A percentile compares a stretch with the other conserved stretches of the same genome.
Evolutionary conservation across 257 asterid species (phyloP).

Genomic region (Scutellaria barbata): DNA sequence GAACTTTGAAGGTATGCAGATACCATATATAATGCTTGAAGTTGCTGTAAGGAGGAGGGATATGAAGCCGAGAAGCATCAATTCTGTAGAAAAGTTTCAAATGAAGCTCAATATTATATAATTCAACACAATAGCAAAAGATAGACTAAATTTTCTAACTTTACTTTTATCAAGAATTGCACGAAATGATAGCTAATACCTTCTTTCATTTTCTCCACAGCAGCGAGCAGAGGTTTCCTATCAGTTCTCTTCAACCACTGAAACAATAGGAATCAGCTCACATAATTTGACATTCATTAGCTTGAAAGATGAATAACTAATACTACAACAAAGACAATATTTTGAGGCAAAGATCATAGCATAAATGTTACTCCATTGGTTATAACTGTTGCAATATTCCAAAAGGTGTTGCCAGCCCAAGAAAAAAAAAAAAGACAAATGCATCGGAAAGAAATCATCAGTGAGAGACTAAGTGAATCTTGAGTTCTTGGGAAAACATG

Average conservation of each 20-base stretch:
- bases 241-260: slow-evolving; percentile 86
- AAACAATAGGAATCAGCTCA: slow-evolving; percentile 31
- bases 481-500: too few species aligned
- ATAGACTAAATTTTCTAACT: background rate
- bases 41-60: slow-evolving; percentile 95
- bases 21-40: slow-evolving; percentile 82
- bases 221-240: slow-evolving; percentile 87
- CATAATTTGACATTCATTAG: background rate
- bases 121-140: too few species aligned
- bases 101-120: slow-evolving; percentile 11
- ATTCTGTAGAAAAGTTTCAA: slow-evolving; percentile 56
- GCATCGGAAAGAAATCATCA: too few species aligned
- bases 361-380: too few species aligned
- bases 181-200: slow-evolving; percentile 37
- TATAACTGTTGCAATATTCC: too few species aligned
- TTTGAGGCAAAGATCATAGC: too few species aligned
- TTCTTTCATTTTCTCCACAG: slow-evolving; percentile 85
- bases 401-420: too few species aligned
- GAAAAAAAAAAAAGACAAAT: too few species aligned
- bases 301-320: too few species aligned
- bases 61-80: slow-evolving; percentile 99
- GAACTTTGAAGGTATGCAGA: slow-evolving; percentile 85
- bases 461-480: too few species aligned
- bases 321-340: too few species aligned
- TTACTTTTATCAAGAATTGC: background rate